A percentile compares a stretch with the other conserved stretches of the same genome.
Conservation (phyloP, 176 grass and related monocot species). For the Aegilops longissima region DNA sequence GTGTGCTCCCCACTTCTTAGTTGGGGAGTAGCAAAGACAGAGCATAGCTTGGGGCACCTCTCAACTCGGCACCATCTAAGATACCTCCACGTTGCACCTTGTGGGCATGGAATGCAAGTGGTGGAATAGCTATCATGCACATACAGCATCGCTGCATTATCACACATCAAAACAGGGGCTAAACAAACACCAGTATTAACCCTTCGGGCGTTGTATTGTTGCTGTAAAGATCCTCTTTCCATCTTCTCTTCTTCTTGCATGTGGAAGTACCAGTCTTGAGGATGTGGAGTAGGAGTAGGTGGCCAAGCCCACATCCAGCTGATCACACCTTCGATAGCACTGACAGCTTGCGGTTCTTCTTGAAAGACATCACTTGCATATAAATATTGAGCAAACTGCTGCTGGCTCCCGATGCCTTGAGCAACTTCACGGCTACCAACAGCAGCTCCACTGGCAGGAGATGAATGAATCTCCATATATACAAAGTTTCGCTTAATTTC, state of each 20-base stretch:
- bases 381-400: background rate
- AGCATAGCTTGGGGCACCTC: background rate
- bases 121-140: too few relatives aligned
- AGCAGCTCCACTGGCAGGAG: background rate
- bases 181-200: background rate
- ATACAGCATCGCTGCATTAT: background rate
- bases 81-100: too few relatives aligned
- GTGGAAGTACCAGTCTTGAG: background rate
- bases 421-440: background rate
- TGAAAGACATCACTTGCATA: background rate
- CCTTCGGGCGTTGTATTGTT: background rate
- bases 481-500: accelerated
- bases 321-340: background rate
- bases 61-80: background rate
- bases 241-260: background rate
- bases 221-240: background rate
- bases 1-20: accelerated
- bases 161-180: too few relatives aligned
- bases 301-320: background rate
- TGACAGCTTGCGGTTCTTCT: background rate
- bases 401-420: background rate
- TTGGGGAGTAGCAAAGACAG: background rate
- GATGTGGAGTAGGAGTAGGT: accelerated
- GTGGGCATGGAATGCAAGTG: too few relatives aligned
- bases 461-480: background rate